Percentiles rank a stretch among this genome's conserved stretches.
phyloP scores from a whole-genome alignment of 169 alveolate species.

The Eimeria zaria region DNA sequence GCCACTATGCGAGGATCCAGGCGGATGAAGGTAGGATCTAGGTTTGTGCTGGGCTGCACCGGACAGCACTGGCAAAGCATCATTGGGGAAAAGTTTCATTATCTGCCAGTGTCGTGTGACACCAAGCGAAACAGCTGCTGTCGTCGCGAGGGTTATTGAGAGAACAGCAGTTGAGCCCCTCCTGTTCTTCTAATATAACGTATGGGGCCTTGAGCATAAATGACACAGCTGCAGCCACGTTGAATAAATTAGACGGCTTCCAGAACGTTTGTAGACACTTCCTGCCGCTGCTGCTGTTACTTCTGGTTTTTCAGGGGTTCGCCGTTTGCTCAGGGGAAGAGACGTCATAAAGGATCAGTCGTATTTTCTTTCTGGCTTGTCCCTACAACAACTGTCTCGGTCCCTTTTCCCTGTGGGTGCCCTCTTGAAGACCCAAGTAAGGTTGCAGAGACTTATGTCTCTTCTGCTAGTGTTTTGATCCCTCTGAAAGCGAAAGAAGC shows the following conservation, averaged over 20 bases:
- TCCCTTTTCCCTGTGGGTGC: slow-evolving; percentile 87
- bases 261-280: background rate
- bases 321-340: slow-evolving; percentile 62
- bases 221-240: background rate
- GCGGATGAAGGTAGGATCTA: background rate
- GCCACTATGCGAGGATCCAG: slow-evolving; percentile 89
- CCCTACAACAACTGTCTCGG: slow-evolving; percentile 84
- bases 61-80: background rate
- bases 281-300: background rate
- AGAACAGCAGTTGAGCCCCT: background rate
- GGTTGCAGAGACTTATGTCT: background rate
- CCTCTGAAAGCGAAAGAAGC: background rate
- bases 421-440: slow-evolving; percentile 86
- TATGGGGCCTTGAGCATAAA: background rate
- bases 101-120: background rate
- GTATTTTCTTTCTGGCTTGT: slow-evolving; percentile 88
- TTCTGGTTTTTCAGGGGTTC: slow-evolving; percentile 20
- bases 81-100: background rate
- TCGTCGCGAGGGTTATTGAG: background rate
- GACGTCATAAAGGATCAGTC: slow-evolving; percentile 89
- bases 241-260: background rate
- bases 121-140: background rate
- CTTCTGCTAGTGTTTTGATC: background rate
- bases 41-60: background rate
- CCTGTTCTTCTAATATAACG: background rate